Conservation (phyloP, 192 early-diverging fungal genomes). For the Rhizophagus clarus region DNA sequence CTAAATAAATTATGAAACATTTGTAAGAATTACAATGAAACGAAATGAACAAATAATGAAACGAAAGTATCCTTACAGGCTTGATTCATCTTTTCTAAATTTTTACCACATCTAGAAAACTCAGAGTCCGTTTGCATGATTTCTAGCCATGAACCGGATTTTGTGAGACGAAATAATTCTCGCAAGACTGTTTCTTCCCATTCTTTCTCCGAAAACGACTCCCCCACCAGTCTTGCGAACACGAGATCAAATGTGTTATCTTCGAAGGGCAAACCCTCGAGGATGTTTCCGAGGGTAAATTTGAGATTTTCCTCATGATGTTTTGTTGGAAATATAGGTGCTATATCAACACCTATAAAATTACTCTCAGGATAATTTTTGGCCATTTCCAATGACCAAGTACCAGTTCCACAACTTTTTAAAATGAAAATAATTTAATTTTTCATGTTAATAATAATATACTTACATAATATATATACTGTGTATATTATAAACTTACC, state of each 20-base stretch:
- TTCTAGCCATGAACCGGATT: background rate
- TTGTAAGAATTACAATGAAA: too few relatives aligned
- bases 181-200: background rate
- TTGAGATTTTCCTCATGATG: background rate
- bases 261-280: background rate
- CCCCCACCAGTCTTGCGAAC: too few relatives aligned
- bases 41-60: too few relatives aligned
- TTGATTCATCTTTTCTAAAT: background rate
- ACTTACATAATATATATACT: too few relatives aligned
- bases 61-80: too few relatives aligned
- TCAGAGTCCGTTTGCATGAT: background rate
- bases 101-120: background rate
- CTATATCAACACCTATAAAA: background rate
- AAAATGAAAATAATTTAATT: too few relatives aligned
- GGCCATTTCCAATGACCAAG: background rate
- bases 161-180: background rate
- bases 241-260: constrained; percentile 14
- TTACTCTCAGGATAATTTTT: background rate
- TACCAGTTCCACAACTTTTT: background rate
- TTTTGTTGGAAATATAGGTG: background rate
- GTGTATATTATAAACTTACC: background rate
- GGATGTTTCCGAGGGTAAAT: background rate
- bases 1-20: background rate
- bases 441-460: too few relatives aligned
- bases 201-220: background rate